phyloP scores from a whole-genome alignment of 78 protist genomes.

The Bodo saltans region DNA sequence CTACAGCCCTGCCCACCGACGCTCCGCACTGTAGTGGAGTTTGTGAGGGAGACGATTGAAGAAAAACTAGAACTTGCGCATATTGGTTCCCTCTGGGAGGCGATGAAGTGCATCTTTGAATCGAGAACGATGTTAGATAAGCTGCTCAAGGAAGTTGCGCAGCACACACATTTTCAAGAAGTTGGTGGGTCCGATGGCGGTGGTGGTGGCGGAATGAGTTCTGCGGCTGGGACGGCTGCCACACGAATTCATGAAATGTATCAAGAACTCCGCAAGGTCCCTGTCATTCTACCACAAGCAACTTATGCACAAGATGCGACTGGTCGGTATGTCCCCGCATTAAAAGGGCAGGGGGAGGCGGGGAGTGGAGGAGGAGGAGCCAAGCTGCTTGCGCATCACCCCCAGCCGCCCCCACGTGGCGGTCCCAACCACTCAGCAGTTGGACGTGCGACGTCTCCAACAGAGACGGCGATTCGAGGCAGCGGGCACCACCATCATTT shows the following conservation, averaged over 20 bases:
- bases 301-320: neutral
- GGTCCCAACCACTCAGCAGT: neutral
- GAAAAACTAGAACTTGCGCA: neutral
- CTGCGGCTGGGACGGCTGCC: neutral
- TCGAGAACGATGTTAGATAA: neutral
- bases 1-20: neutral
- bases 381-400: no score
- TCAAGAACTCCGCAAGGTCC: neutral
- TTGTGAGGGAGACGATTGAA: neutral
- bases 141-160: neutral
- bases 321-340: neutral
- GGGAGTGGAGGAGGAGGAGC: no score
- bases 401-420: no score
- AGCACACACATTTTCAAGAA: neutral
- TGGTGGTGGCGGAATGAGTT: no score
- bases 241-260: neutral
- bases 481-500: no score
- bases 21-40: neutral
- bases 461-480: neutral
- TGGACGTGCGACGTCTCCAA: neutral
- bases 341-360: neutral
- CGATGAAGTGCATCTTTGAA: neutral
- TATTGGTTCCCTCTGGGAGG: neutral
- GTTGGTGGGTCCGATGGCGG: no score
- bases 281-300: neutral